phyloP scores from a whole-genome alignment of 2,329 filamentous ascomycete genomes.

The Epichloe aotearoae region DNA sequence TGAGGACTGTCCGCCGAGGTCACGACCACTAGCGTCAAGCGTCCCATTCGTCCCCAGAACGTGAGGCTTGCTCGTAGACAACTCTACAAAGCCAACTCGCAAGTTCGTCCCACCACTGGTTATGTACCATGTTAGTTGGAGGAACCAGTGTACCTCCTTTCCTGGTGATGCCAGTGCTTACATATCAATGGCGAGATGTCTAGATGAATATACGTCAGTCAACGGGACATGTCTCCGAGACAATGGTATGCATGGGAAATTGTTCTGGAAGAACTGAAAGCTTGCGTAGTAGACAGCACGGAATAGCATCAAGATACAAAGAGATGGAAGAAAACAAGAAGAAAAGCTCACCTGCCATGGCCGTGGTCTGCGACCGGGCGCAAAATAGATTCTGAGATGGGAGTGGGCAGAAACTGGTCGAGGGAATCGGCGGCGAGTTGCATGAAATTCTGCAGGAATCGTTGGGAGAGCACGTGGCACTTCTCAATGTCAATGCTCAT shows the following conservation, averaged over 20 bases:
- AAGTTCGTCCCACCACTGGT: slow-evolving; percentile 54
- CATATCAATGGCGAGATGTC: slow-evolving; percentile 53
- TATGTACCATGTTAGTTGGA: not conserved
- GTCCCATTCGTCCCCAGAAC: not conserved
- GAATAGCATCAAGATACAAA: not conserved
- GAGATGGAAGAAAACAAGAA: not conserved
- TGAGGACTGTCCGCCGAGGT: not conserved
- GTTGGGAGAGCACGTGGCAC: slow-evolving; percentile 32
- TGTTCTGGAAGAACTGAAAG: not conserved
- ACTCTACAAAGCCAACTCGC: slow-evolving; percentile 53
- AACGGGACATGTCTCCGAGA: not conserved
- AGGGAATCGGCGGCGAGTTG: slow-evolving; percentile 37
- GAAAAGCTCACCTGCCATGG: slow-evolving; percentile 33
- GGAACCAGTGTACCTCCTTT: slow-evolving; percentile 15
- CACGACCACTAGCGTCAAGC: slow-evolving; percentile 6
- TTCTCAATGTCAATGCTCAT: slow-evolving; percentile 33
- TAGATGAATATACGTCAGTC: slow-evolving; percentile 16
- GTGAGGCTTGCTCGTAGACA: slow-evolving; percentile 25
- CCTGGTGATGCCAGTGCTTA: slow-evolving; percentile 23
- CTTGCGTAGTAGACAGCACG: not conserved
- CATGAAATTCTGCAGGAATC: slow-evolving; percentile 34
- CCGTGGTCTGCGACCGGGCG: slow-evolving; percentile 29
- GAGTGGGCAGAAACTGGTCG: slow-evolving; percentile 46
- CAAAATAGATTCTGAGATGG: slow-evolving; percentile 46
- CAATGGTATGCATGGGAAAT: not conserved